Evolutionary conservation across 805 yeast genomes (phyloP).

Genomic region (Sugiyamaella boreocaroliniensis): DNA sequence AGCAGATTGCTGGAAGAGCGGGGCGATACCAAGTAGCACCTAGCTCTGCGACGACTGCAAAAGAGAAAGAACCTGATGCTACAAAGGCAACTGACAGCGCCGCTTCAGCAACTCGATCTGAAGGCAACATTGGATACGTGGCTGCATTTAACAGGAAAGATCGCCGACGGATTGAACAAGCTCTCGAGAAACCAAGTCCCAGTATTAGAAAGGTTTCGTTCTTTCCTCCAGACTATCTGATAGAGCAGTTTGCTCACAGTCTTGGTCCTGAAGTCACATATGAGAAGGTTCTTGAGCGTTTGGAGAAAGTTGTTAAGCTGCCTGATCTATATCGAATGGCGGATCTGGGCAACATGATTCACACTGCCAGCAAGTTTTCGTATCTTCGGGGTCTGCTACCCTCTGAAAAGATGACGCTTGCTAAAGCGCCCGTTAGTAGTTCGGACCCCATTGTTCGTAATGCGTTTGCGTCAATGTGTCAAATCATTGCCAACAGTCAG

Average conservation of each 20-base stretch:
- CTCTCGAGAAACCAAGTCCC: slow-evolving; percentile 46
- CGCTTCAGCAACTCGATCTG: slow-evolving; percentile 6
- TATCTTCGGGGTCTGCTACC: slow-evolving; percentile 40
- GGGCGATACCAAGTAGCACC: slow-evolving; percentile 59
- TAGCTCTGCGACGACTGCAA: background rate
- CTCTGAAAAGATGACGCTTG: slow-evolving; percentile 50
- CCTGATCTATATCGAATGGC: slow-evolving; percentile 33
- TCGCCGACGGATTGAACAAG: slow-evolving; percentile 39
- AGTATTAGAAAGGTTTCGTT: slow-evolving; percentile 54
- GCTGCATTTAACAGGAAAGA: slow-evolving; percentile 45
- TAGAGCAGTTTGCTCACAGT: slow-evolving; percentile 58
- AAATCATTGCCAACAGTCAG: slow-evolving; percentile 48
- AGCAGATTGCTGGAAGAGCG: slow-evolving; percentile 95
- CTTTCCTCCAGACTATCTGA: slow-evolving; percentile 76
- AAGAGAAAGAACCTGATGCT: background rate
- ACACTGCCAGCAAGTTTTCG: slow-evolving; percentile 41
- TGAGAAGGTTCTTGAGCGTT: slow-evolving; percentile 40
- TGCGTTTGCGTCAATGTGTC: slow-evolving; percentile 43
- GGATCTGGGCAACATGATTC: slow-evolving; percentile 35
- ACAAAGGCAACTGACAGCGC: slow-evolving; percentile 5
- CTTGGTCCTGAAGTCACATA: slow-evolving; percentile 47
- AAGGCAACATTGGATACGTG: slow-evolving; percentile 39
- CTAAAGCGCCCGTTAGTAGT: slow-evolving; percentile 57
- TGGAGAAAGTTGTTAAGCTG: slow-evolving; percentile 34
- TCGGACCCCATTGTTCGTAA: slow-evolving; percentile 32